Evolutionary conservation across 768 basidiomycete genomes (phyloP).

Genomic region (Serendipita indica): DNA sequence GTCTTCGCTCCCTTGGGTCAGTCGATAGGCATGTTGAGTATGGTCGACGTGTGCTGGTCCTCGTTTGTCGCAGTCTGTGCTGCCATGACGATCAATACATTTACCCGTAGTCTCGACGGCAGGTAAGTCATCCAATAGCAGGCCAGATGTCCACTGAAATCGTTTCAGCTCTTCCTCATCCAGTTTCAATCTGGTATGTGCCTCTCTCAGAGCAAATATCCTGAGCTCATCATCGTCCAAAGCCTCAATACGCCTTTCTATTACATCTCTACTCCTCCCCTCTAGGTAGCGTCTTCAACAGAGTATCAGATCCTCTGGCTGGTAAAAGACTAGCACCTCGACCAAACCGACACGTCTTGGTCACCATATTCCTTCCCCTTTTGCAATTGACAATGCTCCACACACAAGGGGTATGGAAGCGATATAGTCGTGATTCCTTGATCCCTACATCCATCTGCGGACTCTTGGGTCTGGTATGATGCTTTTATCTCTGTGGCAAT

Average conservation of each 20-base stretch:
- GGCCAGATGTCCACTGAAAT: background rate
- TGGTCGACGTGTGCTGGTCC: conserved; percentile 54
- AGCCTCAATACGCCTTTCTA: conserved; percentile 68
- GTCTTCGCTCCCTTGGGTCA: conserved; percentile 26
- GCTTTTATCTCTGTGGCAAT: background rate
- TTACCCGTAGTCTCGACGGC: conserved; percentile 56
- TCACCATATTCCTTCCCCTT: conserved; percentile 58
- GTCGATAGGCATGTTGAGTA: conserved; percentile 38
- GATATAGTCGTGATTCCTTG: conserved; percentile 52
- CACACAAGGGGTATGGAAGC: conserved; percentile 45
- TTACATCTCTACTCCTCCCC: conserved; percentile 61
- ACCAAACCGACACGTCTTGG: conserved; percentile 58
- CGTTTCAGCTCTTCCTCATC: conserved; percentile 17
- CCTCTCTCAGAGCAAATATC: conserved; percentile 5
- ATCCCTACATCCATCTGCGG: conserved; percentile 52
- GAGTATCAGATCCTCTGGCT: conserved; percentile 18
- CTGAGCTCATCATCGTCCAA: conserved; percentile 10
- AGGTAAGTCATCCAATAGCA: conserved; percentile 20
- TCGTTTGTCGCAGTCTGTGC: conserved; percentile 56
- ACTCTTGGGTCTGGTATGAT: conserved; percentile 32
- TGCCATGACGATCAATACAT: conserved; percentile 48
- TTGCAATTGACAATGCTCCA: conserved; percentile 59
- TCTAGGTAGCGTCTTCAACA: conserved; percentile 30
- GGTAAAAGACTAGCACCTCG: conserved; percentile 36
- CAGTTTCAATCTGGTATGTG: conserved; percentile 57